These are phyloP conservation scores for Suhomyces kilbournensis DNA, from an alignment of 805 yeast genomes.

Conservation along the genomic window DNA sequence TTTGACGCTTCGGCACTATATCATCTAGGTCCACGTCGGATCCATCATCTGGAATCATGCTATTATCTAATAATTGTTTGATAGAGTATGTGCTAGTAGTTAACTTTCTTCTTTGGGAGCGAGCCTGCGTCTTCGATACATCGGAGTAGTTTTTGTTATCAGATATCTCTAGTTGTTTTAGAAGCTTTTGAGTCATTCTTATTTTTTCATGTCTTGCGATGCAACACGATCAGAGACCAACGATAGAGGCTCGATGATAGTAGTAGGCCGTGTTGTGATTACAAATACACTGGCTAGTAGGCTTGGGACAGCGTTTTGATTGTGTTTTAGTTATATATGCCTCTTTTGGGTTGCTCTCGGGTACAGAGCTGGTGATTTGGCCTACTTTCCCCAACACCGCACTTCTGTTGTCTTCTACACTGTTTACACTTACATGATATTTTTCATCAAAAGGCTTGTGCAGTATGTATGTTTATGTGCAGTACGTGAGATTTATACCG, in stretches of 20 bases:
- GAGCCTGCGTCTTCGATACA: conserved; percentile 16
- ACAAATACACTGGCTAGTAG: neutral
- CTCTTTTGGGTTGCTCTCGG: neutral
- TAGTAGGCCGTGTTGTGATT: neutral
- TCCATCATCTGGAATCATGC: conserved; percentile 7
- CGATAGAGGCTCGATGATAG: neutral
- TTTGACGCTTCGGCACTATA: neutral
- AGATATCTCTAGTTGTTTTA: conserved; percentile 28
- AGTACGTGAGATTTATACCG: neutral
- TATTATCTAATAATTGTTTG: conserved; percentile 15
- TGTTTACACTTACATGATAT: neutral
- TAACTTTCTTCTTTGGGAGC: conserved; percentile 18
- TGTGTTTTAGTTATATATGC: neutral
- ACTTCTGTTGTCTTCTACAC: neutral
- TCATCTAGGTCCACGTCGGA: neutral
- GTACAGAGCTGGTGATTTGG: neutral
- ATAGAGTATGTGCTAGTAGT: conserved; percentile 17
- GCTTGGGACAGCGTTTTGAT: neutral
- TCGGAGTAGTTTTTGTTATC: conserved; percentile 27
- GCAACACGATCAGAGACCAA: neutral
- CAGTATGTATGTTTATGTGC: neutral
- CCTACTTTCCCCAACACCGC: neutral
- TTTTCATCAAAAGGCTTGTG: neutral
- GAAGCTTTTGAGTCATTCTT: conserved; percentile 13
- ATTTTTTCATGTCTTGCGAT: neutral